phyloP scores from a whole-genome alignment of 352 stramenopile species.

The Plasmopara viticola region DNA sequence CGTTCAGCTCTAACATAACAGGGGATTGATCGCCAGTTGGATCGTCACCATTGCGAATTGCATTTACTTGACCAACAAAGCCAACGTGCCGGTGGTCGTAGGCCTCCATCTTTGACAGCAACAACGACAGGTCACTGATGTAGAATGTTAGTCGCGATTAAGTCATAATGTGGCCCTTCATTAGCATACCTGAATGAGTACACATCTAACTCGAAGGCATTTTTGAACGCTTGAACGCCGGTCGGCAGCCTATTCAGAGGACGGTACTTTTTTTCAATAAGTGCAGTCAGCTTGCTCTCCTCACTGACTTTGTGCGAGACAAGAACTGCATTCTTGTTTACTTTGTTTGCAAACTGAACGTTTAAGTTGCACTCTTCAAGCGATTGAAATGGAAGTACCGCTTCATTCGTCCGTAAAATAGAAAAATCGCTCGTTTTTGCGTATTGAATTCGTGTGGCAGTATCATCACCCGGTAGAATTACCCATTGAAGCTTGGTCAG shows the following conservation, averaged over 20 bases:
- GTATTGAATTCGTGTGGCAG: conserved; percentile 28
- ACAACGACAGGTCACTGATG: conserved; percentile 16
- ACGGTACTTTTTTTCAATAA: conserved; percentile 28
- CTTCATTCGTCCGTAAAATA: conserved; percentile 33
- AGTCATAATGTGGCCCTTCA: not conserved
- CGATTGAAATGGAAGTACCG: conserved; percentile 24
- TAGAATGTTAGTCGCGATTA: conserved; percentile 1
- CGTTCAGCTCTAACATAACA: conserved; percentile 19
- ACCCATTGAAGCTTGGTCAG: conserved; percentile 54
- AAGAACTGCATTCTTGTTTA: conserved; percentile 19
- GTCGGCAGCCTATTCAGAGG: conserved; percentile 19
- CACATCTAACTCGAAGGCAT: conserved; percentile 17
- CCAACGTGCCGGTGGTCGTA: conserved; percentile 27
- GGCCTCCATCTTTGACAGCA: conserved; percentile 17
- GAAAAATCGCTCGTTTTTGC: conserved; percentile 38
- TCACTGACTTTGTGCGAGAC: conserved; percentile 7
- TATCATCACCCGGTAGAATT: conserved; percentile 4
- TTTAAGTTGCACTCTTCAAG: conserved; percentile 36
- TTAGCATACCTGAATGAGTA: conserved; percentile 25
- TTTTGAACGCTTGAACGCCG: conserved; percentile 18
- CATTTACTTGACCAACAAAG: conserved; percentile 19
- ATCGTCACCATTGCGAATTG: conserved; percentile 5
- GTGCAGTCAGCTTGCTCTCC: conserved; percentile 19
- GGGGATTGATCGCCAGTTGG: conserved; percentile 1
- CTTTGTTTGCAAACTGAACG: conserved; percentile 26